These are phyloP conservation scores for Thoreauomyces humboldtii DNA, from an alignment of 192 early-diverging fungal species.

Conservation along the genomic window DNA sequence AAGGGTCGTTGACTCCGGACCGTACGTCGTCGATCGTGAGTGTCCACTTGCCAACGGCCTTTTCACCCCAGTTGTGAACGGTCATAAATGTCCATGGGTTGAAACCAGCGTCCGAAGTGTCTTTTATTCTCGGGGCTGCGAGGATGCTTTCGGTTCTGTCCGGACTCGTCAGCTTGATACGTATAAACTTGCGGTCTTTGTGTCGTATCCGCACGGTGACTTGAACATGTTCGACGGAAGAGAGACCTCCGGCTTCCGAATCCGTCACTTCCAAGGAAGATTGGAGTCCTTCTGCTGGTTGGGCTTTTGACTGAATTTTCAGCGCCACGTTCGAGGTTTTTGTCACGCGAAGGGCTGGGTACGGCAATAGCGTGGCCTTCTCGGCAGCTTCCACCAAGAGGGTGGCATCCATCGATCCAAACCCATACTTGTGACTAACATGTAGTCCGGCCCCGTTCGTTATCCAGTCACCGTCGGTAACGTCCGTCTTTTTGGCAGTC, in stretches of 20 bases:
- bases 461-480: slow-evolving; percentile 72
- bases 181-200: slow-evolving; percentile 35
- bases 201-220: slow-evolving; percentile 78
- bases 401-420: slow-evolving; percentile 83
- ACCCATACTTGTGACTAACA: slow-evolving; percentile 93
- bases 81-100: slow-evolving; percentile 59
- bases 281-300: not conserved
- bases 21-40: slow-evolving; percentile 35
- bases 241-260: slow-evolving; percentile 45
- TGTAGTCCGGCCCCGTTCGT: slow-evolving; percentile 64
- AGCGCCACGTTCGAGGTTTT: slow-evolving; percentile 36
- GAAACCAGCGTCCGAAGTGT: slow-evolving; percentile 40
- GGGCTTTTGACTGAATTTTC: slow-evolving; percentile 41
- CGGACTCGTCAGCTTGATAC: slow-evolving; percentile 38
- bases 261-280: slow-evolving; percentile 39
- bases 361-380: slow-evolving; percentile 55
- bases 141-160: slow-evolving; percentile 43
- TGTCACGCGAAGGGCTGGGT: slow-evolving; percentile 54
- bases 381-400: slow-evolving; percentile 75
- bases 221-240: slow-evolving; percentile 80
- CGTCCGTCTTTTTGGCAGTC: slow-evolving; percentile 68
- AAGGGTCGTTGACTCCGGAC: slow-evolving; percentile 17
- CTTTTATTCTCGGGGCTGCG: slow-evolving; percentile 40
- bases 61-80: slow-evolving; percentile 51
- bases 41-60: slow-evolving; percentile 42